A percentile compares a stretch with the other conserved stretches of the same genome.
Conservation (phyloP, 2,329 filamentous ascomycete species). For the Colletotrichum sp. region DNA sequence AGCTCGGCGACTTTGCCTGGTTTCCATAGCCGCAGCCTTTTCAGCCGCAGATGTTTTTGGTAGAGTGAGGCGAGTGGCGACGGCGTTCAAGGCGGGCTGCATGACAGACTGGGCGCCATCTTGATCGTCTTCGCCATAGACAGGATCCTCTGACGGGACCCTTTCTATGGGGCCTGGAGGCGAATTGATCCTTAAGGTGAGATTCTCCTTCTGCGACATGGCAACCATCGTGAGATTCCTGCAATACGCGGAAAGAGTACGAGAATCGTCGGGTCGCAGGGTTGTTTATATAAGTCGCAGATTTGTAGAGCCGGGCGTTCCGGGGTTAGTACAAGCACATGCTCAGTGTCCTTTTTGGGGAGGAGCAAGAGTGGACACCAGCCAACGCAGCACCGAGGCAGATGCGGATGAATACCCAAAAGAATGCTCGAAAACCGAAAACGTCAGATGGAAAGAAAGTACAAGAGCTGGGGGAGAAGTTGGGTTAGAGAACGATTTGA, state of each 20-base stretch:
- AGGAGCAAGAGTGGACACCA: constrained; percentile 15
- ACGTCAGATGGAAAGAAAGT: not conserved
- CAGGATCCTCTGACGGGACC: constrained; percentile 32
- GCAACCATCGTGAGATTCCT: not conserved
- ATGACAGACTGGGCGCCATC: constrained; percentile 66
- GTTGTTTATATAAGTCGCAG: constrained; percentile 6
- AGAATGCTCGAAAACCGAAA: not conserved
- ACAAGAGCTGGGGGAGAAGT: not conserved
- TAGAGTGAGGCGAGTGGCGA: constrained; percentile 60
- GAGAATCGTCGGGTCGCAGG: not conserved
- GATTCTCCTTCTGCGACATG: constrained; percentile 13
- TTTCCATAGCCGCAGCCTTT: constrained; percentile 61
- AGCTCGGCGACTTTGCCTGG: constrained; percentile 37
- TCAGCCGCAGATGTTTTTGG: constrained; percentile 61
- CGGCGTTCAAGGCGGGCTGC: constrained; percentile 62
- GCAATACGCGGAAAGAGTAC: not conserved
- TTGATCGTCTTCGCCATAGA: constrained; percentile 42
- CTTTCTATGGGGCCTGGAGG: constrained; percentile 11
- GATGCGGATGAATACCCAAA: constrained; percentile 3
- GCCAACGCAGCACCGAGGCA: constrained; percentile 13
- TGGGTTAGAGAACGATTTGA: not conserved
- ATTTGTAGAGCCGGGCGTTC: constrained; percentile 12
- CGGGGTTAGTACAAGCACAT: constrained; percentile 19
- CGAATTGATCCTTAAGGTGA: not conserved
- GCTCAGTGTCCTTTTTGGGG: constrained; percentile 16